These are phyloP conservation scores for Saitoella complicata DNA, from an alignment of 805 yeast species.

Conservation along the genomic window DNA sequence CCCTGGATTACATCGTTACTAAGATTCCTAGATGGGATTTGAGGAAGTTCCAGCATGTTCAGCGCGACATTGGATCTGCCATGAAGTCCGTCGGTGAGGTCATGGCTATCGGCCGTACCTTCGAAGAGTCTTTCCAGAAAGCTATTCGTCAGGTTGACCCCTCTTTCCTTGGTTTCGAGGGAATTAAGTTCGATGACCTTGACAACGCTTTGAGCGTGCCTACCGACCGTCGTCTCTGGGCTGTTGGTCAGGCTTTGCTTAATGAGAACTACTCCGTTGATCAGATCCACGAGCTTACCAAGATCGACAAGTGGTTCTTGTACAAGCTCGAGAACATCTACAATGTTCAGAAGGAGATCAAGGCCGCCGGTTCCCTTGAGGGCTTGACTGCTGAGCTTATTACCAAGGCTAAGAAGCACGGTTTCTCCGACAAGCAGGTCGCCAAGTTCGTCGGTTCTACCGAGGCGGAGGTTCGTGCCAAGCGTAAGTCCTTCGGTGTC, in stretches of 20 bases:
- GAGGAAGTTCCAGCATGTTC: constrained; percentile 85
- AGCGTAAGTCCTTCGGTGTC: constrained; percentile 65
- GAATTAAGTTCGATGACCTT: constrained; percentile 53
- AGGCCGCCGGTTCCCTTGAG: constrained; percentile 29
- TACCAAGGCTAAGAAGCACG: constrained; percentile 73
- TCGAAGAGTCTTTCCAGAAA: constrained; percentile 72
- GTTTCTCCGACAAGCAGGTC: constrained; percentile 91
- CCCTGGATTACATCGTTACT: constrained; percentile 88
- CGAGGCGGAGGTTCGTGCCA: constrained; percentile 69
- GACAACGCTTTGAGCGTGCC: constrained; percentile 70
- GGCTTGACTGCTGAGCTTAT: constrained; percentile 53
- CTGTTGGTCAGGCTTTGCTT: constrained; percentile 91
- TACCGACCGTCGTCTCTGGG: constrained; percentile 93
- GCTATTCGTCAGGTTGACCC: constrained; percentile 95
- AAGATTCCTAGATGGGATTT: constrained; percentile 99
- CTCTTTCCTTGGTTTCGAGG: constrained; percentile 79
- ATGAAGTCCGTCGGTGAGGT: constrained; percentile 99
- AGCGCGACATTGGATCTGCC: constrained; percentile 70
- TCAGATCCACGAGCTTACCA: constrained; percentile 75
- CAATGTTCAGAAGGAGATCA: constrained; percentile 50
- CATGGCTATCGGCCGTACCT: constrained; percentile 93
- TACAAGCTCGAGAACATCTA: constrained; percentile 87
- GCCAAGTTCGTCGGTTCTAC: constrained; percentile 53
- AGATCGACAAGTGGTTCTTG: constrained; percentile 92
- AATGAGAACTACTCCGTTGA: constrained; percentile 88